Percentiles rank a stretch among this genome's conserved stretches.
Conservation (phyloP, 192 early-diverging fungal species). For the Geranomyces variabilis region DNA sequence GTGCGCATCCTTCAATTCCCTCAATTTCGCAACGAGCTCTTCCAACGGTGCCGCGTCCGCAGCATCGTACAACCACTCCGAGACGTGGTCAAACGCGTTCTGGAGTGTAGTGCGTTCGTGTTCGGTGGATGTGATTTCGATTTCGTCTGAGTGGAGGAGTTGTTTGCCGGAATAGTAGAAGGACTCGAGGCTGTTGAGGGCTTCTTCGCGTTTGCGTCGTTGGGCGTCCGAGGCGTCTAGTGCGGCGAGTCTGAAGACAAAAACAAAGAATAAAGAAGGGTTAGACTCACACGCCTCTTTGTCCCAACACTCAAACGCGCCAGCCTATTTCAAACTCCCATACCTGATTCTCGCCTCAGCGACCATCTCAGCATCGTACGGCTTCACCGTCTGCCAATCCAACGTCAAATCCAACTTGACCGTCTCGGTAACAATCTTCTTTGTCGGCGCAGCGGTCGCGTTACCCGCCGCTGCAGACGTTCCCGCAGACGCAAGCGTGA, state of each 20-base stretch:
- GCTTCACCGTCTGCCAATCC: constrained; percentile 56
- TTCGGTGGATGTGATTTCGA: constrained; percentile 68
- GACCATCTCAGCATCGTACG: constrained; percentile 42
- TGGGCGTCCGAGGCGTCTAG: constrained; percentile 77
- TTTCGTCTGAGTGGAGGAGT: constrained; percentile 76
- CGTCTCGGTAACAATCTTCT: constrained; percentile 53
- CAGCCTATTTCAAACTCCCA: too few species aligned
- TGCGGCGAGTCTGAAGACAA: constrained; percentile 47
- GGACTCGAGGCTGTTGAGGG: constrained; percentile 85
- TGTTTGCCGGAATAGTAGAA: constrained; percentile 88
- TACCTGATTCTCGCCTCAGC: constrained; percentile 8
- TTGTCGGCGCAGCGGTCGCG: constrained; percentile 10
- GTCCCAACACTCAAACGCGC: not conserved
- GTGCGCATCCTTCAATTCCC: constrained; percentile 47
- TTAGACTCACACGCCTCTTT: not conserved
- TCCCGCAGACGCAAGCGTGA: not conserved
- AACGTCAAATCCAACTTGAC: constrained; percentile 65
- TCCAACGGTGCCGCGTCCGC: constrained; percentile 64
- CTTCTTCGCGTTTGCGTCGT: constrained; percentile 76
- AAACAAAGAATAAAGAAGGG: not conserved
- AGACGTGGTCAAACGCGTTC: constrained; percentile 55
- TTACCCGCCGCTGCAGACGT: constrained; percentile 24
- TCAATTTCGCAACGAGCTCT: constrained; percentile 46
- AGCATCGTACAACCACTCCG: constrained; percentile 87
- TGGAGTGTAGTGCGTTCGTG: constrained; percentile 70